Evolutionary conservation across 2,329 filamentous ascomycete species (phyloP).

Genomic region (Aureobasidium sp.): DNA sequence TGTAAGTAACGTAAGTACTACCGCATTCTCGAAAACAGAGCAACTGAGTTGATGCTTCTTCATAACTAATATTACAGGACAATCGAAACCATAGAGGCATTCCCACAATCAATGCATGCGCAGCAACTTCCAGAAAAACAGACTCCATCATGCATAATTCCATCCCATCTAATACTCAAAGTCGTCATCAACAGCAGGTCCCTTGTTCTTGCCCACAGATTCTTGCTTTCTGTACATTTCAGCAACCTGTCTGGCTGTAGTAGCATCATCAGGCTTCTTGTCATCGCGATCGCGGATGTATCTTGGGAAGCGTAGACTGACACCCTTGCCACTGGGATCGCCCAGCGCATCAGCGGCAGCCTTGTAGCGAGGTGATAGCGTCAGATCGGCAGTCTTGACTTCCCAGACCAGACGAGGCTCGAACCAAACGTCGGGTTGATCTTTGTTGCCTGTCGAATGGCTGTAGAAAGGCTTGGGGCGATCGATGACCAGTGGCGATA

Average conservation of each 20-base stretch:
- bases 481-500: slow-evolving; percentile 75
- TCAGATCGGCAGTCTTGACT: slow-evolving; percentile 92
- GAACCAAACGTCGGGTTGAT: slow-evolving; percentile 98
- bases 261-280: slow-evolving; percentile 91
- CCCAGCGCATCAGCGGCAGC: slow-evolving; percentile 55
- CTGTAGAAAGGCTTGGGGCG: slow-evolving; percentile 89
- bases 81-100: neutral
- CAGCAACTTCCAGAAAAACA: neutral
- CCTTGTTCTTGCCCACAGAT: slow-evolving; percentile 78
- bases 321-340: slow-evolving; percentile 66
- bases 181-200: slow-evolving; percentile 84
- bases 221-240: slow-evolving; percentile 98
- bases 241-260: slow-evolving; percentile 73
- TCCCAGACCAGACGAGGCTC: slow-evolving; percentile 95
- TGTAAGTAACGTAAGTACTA: neutral
- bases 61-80: neutral
- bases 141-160: neutral
- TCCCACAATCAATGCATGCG: neutral
- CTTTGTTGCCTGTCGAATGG: slow-evolving; percentile 75
- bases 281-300: slow-evolving; percentile 91
- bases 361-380: slow-evolving; percentile 84
- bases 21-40: neutral
- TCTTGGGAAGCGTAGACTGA: slow-evolving; percentile 82
- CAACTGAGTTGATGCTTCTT: neutral
- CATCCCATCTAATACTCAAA: slow-evolving; percentile 71